Conservation (phyloP, 108 stramenopile species). For the Fragilariopsis cylindrus region DNA sequence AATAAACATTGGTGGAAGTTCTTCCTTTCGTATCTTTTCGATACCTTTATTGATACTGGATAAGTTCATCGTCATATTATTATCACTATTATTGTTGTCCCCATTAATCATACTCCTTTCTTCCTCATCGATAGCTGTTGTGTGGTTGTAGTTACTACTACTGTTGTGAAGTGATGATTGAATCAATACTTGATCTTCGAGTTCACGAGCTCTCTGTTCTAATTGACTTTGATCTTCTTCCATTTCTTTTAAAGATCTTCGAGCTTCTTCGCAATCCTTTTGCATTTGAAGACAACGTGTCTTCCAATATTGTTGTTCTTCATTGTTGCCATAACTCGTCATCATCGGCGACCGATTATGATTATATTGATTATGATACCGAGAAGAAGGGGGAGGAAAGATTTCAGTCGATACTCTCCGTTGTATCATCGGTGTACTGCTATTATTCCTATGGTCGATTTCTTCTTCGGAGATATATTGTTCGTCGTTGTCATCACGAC, state of each 20-base stretch:
- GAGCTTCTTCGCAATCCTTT: conserved; percentile 19
- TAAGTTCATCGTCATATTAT: neutral
- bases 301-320: conserved; percentile 23
- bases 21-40: neutral
- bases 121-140: neutral
- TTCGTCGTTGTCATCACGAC: conserved; percentile 4
- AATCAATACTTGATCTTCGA: conserved; percentile 31
- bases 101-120: neutral
- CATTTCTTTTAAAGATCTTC: conserved; percentile 24
- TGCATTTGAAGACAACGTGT: conserved; percentile 31
- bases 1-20: neutral
- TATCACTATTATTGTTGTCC: neutral
- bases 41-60: neutral
- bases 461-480: conserved; percentile 10
- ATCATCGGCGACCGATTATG: neutral
- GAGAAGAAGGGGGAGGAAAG: neutral
- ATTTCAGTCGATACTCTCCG: conserved; percentile 3
- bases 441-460: neutral
- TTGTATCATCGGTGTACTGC: neutral
- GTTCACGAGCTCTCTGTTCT: conserved; percentile 16
- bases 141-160: neutral
- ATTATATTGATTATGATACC: neutral
- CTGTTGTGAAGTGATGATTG: conserved; percentile 3
- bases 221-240: conserved; percentile 42
- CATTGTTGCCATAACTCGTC: too few species aligned